Evolutionary conservation across 768 basidiomycete genomes (phyloP).

Genomic region (Boletellus ananiceps): DNA sequence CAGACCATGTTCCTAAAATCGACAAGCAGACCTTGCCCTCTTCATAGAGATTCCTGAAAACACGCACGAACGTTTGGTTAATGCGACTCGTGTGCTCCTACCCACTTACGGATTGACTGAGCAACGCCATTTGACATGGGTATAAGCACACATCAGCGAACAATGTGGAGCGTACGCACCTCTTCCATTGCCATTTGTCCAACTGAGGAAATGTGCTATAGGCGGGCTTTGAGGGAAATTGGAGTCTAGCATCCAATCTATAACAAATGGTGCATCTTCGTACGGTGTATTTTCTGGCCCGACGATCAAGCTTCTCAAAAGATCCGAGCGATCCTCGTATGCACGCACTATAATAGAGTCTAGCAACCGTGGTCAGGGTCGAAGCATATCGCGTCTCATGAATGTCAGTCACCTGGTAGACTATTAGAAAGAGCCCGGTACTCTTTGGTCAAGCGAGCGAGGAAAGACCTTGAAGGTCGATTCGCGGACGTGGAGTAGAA

Average conservation of each 20-base stretch:
- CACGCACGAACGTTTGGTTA: not conserved
- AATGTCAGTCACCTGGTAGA: conserved; percentile 64
- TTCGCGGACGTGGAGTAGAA: conserved; percentile 59
- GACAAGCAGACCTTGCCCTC: conserved; percentile 94
- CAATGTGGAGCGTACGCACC: conserved; percentile 13
- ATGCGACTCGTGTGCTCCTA: not conserved
- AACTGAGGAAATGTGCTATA: conserved; percentile 84
- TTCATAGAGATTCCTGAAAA: conserved; percentile 78
- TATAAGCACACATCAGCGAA: not conserved
- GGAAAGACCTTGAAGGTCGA: conserved; percentile 69
- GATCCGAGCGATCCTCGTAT: conserved; percentile 85
- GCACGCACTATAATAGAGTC: conserved; percentile 87
- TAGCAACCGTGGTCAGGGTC: conserved; percentile 25
- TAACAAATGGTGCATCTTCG: conserved; percentile 89
- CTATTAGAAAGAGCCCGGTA: conserved; percentile 75
- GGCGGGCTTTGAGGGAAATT: conserved; percentile 83
- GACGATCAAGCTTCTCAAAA: conserved; percentile 84
- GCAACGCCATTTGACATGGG: not conserved
- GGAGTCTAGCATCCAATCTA: conserved; percentile 87
- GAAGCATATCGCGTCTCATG: not conserved
- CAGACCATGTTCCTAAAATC: conserved; percentile 88
- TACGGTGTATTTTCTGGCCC: conserved; percentile 96
- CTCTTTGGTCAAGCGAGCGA: conserved; percentile 74
- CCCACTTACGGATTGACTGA: conserved; percentile 68
- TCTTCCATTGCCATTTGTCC: conserved; percentile 93